These are phyloP conservation scores for Heterobasidion occidentale DNA, from an alignment of 1,284 basidiomycete genomes.

Conservation along the genomic window DNA sequence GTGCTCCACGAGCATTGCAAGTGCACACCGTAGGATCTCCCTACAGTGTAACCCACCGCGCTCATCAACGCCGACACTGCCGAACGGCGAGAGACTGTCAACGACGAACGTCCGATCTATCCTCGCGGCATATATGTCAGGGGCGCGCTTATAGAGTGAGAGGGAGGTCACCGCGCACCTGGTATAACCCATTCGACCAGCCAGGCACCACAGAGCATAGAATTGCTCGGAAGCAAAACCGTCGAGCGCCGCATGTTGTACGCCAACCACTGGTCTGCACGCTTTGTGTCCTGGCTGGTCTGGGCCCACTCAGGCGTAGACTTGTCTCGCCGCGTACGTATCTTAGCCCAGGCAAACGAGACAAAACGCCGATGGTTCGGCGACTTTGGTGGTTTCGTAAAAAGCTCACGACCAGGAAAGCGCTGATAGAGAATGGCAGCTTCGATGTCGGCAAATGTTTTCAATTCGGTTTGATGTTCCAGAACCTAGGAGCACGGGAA, in stretches of 20 bases:
- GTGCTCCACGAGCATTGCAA: background rate
- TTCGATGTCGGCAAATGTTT: background rate
- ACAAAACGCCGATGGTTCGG: conserved; percentile 1
- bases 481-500: background rate
- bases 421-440: background rate
- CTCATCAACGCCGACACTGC: background rate
- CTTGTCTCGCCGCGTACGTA: conserved; percentile 1
- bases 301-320: conserved; percentile 1
- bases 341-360: background rate
- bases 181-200: background rate
- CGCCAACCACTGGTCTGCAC: background rate
- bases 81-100: background rate
- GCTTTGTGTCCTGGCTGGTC: background rate
- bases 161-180: background rate
- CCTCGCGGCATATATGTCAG: background rate
- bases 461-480: background rate
- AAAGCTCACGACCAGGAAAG: background rate
- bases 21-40: background rate
- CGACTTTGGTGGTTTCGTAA: background rate
- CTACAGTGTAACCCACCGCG: background rate
- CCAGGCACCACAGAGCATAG: background rate
- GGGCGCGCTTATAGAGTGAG: background rate
- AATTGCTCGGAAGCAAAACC: background rate
- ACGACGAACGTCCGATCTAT: background rate
- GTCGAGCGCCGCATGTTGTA: conserved; percentile 2